Evolutionary conservation across 73 alveolate genomes (phyloP).

Genomic region (Paraurostyla sp.): DNA sequence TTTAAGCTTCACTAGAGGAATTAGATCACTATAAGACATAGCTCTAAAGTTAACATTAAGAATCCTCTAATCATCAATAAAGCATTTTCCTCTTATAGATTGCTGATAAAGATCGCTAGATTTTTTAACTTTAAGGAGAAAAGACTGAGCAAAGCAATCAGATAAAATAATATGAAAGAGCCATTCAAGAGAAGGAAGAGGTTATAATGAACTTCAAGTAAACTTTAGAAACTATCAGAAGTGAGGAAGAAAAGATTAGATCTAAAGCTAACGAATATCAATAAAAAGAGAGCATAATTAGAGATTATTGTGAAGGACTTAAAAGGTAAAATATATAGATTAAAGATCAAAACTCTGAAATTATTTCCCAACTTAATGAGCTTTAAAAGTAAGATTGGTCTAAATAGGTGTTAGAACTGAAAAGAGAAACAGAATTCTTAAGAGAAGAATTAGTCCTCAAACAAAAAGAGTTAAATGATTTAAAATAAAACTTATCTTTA

Average conservation of each 20-base stretch:
- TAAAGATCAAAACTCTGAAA: neutral
- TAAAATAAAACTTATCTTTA: constrained; percentile 18
- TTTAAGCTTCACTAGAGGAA: neutral
- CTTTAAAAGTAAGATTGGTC: constrained; percentile 46
- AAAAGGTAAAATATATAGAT: constrained; percentile 6
- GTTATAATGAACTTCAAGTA: neutral
- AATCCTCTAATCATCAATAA: neutral
- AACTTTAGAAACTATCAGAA: neutral
- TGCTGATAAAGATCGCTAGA: neutral
- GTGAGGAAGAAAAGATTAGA: neutral
- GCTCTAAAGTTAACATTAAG: neutral
- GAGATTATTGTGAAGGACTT: constrained; percentile 1
- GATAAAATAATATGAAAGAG: neutral
- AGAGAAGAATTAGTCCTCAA: constrained; percentile 32
- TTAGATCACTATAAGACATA: neutral
- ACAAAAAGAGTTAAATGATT: neutral
- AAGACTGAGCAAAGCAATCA: neutral
- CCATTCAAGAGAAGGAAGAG: constrained; percentile 37
- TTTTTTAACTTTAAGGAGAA: neutral
- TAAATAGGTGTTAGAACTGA: constrained; percentile 10
- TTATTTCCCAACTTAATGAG: neutral
- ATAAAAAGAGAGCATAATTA: constrained; percentile 15
- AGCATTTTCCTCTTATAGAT: neutral
- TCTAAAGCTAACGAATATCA: neutral
- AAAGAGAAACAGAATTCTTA: constrained; percentile 32